phyloP scores from a whole-genome alignment of 2,329 filamentous ascomycete species.

The Stemphylium lycopersici region DNA sequence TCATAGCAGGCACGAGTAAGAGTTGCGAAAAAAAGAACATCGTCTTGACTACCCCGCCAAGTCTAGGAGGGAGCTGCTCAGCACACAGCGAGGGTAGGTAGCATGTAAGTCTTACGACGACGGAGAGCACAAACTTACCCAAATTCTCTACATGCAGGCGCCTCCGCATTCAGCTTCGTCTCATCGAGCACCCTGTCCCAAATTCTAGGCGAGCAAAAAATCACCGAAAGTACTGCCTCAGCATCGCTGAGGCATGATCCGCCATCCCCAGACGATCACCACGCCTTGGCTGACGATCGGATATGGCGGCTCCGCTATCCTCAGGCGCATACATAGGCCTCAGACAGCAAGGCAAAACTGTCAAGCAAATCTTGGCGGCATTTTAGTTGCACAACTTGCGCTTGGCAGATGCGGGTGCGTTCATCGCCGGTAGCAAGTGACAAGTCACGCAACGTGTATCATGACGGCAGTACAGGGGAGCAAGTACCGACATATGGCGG shows the following conservation, averaged over 20 bases:
- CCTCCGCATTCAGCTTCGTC: conserved; percentile 5
- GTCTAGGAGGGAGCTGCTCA: too few species aligned
- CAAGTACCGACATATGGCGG: conserved; percentile 14
- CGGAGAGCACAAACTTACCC: neutral
- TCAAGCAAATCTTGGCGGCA: conserved; percentile 39
- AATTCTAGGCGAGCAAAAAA: conserved; percentile 1
- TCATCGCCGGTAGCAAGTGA: conserved; percentile 20
- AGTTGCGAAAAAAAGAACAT: too few species aligned
- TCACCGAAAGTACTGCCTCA: conserved; percentile 12
- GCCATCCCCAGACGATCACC: conserved; percentile 6
- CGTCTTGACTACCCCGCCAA: too few species aligned
- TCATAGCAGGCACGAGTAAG: neutral
- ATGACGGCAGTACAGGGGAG: conserved; percentile 23
- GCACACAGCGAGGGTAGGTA: too few species aligned
- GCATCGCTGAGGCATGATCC: conserved; percentile 16
- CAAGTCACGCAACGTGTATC: conserved; percentile 20
- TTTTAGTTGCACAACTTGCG: conserved; percentile 27
- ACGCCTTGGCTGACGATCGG: conserved; percentile 27
- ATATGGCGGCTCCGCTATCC: conserved; percentile 20
- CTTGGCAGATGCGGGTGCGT: conserved; percentile 36
- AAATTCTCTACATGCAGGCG: neutral
- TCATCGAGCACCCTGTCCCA: conserved; percentile 5
- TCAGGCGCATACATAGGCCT: conserved; percentile 26
- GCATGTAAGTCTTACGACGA: neutral
- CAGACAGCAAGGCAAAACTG: conserved; percentile 20